Evolutionary conservation across 306 rosid species (phyloP), one percentile per base, ranked within the genome.

Genomic region (Cicer judaicum): DNA sequence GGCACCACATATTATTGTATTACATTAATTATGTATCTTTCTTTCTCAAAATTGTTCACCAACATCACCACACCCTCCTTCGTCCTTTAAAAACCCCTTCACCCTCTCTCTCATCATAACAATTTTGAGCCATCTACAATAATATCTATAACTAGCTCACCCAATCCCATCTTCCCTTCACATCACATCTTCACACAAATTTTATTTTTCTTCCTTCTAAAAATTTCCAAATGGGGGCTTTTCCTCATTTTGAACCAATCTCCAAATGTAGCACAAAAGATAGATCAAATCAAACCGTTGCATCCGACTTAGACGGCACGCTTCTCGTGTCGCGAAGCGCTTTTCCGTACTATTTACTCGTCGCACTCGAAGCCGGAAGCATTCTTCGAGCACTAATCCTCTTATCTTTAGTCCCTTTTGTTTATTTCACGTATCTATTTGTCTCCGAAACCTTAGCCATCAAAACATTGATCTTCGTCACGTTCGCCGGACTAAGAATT

Each of bases 261-360:
- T 78, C 91, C 0, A 77, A 89, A 86, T 93, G 98, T 39, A 87
- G 56, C 87, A 66, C 91, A 2, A 68, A 87, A 39, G 76, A 80
- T 6, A 77, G 98, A 1, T 85, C 93, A 8, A 80, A 82, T 82
- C 97, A 93, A 53, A 86, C 90, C 2, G 92, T 93, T 2, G 92
- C 92, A 1, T 86, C 98, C 0, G 94, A 91, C 70, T 74, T 93
- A 3, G 98, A 89, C 11, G 98, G 98, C 41, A 89, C 98, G 0
- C 91, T 93, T 10, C 87, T 91, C 1, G 72, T 89, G 4, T 91
- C 98, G 0, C 77, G 84, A 0, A 89, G 80, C 15, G 96, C 96
- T 5, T 93, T 93, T 40, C 98, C 98, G 0, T 93, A 93, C 72
- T 93, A 79, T 90, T 76, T 93, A 89, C 98, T 93, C 10, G 54